Evolutionary conservation across 306 rosid species (phyloP).

Genomic region (Inga oerstediana): DNA sequence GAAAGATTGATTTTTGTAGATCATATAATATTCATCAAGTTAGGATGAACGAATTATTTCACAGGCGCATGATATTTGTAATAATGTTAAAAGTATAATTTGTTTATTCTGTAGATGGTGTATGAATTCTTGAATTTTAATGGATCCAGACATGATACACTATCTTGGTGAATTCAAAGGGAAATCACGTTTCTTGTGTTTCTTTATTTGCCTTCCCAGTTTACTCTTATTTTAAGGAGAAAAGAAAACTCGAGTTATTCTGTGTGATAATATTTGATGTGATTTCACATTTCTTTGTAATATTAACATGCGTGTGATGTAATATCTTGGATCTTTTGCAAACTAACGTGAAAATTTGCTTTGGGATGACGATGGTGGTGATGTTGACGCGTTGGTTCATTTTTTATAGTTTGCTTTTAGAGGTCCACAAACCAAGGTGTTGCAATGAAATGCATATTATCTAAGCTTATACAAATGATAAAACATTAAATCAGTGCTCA

Average conservation of each 20-base stretch:
- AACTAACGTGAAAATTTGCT: background rate
- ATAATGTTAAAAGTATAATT: background rate
- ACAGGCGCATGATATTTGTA: background rate
- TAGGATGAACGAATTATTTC: background rate
- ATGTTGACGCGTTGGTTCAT: background rate
- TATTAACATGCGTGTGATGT: background rate
- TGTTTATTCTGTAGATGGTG: slow-evolving; percentile 6
- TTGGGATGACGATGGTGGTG: background rate
- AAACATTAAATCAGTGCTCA: background rate
- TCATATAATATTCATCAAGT: background rate
- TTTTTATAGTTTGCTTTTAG: background rate
- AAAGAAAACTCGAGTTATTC: background rate
- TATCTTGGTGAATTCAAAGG: background rate
- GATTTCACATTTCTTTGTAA: background rate
- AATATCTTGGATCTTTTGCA: background rate
- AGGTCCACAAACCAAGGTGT: background rate
- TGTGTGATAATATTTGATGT: background rate
- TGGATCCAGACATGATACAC: background rate
- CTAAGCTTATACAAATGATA: background rate
- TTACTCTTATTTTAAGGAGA: background rate
- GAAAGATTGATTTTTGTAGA: background rate
- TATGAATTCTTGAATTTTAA: background rate
- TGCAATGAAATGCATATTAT: slow-evolving; percentile 11
- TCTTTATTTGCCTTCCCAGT: background rate
- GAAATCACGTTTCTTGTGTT: background rate